A percentile compares a stretch with the other conserved stretches of the same genome.
Conservation (phyloP, 2,329 filamentous ascomycete genomes). For the Metarhizium album region DNA sequence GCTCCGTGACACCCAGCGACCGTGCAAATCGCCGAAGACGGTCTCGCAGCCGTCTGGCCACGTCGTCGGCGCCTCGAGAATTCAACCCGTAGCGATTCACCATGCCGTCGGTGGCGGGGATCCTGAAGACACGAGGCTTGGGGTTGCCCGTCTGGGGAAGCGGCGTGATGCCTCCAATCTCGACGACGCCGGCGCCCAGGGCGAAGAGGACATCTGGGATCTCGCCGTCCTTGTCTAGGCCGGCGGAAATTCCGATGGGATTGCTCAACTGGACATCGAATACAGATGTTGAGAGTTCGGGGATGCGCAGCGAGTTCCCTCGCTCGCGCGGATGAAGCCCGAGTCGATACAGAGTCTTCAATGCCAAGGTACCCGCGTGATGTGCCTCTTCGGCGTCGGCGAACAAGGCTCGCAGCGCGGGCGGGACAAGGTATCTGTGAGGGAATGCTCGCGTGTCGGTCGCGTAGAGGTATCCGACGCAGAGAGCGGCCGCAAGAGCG, state of each 20-base stretch:
- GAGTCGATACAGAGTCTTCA: conserved; percentile 64
- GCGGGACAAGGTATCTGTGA: conserved; percentile 59
- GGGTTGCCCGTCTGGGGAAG: conserved; percentile 82
- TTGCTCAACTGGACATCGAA: conserved; percentile 72
- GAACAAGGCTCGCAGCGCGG: conserved; percentile 52
- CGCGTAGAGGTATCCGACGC: conserved; percentile 52
- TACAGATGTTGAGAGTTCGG: conserved; percentile 36
- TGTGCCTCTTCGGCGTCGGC: conserved; percentile 89
- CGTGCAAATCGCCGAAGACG: conserved; percentile 70
- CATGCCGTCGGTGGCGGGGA: conserved; percentile 73
- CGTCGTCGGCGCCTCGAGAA: conserved; percentile 76
- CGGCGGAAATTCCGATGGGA: conserved; percentile 89
- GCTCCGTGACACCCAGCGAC: conserved; percentile 57
- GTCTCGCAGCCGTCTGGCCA: conserved; percentile 68
- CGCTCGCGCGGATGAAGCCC: conserved; percentile 77
- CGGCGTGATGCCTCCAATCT: conserved; percentile 85
- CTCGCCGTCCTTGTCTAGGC: conserved; percentile 88
- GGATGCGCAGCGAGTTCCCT: conserved; percentile 26
- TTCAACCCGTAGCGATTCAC: conserved; percentile 97
- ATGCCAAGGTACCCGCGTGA: conserved; percentile 57
- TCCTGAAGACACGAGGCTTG: conserved; percentile 75
- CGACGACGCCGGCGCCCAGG: conserved; percentile 75
- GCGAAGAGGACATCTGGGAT: conserved; percentile 78
- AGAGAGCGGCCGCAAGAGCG: conserved; percentile 29
- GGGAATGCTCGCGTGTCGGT: conserved; percentile 64